Evolutionary conservation across 305 asterid genomes (phyloP).

Genomic region (Plantago coronopus): DNA sequence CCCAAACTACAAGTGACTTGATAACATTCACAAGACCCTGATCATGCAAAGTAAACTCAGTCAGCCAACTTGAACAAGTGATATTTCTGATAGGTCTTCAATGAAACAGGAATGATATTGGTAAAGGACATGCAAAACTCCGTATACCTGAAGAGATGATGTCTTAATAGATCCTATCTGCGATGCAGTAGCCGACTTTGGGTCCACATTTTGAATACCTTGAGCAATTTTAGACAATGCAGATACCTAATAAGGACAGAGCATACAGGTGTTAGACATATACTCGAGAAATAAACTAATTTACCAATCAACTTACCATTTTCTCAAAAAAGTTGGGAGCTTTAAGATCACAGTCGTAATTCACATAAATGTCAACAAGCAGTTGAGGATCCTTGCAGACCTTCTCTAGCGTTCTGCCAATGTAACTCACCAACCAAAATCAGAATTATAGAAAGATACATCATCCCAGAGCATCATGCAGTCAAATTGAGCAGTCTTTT

Average conservation of each 20-base stretch:
- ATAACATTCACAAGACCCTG: conserved; percentile 89
- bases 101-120: conserved; percentile 13
- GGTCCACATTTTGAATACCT: conserved; percentile 81
- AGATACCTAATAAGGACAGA: conserved; percentile 54
- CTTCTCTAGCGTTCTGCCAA: conserved; percentile 92
- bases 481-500: conserved; percentile 11
- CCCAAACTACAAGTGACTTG: conserved; percentile 88
- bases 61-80: conserved; percentile 16
- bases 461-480: conserved; percentile 13
- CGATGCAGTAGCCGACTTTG: conserved; percentile 71
- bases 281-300: conserved; percentile 21
- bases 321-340: conserved; percentile 94
- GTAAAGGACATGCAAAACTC: conserved; percentile 21
- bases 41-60: conserved; percentile 32
- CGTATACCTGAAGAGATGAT: conserved; percentile 80
- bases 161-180: conserved; percentile 83
- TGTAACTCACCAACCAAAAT: conserved; percentile 21
- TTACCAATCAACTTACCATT: conserved; percentile 49
- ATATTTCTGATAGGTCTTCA: conserved; percentile 14
- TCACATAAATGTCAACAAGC: conserved; percentile 96
- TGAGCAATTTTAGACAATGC: conserved; percentile 87
- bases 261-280: conserved; percentile 24
- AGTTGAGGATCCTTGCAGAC: conserved; percentile 92
- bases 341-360: conserved; percentile 98
- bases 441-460: conserved; percentile 3